Evolutionary conservation across 164 flowering plant species (phyloP), one percentile per base, ranked within the genome.

Genomic region (Chloranthus sessilifolius): DNA sequence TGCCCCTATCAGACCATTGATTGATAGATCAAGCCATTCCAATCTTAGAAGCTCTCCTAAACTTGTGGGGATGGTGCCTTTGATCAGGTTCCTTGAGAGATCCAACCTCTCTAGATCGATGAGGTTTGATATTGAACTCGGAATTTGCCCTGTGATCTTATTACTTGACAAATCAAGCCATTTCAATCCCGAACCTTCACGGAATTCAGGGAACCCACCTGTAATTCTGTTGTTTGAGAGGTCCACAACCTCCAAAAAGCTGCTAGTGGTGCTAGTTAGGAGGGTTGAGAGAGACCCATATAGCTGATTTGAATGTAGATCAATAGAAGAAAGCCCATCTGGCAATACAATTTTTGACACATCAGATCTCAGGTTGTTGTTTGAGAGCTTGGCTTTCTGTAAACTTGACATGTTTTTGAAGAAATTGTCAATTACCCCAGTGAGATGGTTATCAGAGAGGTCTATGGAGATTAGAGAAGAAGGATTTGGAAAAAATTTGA

Each of bases 1-100:
- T 33, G 49, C 70, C 1, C 95, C 96, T 6, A 70, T 67, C 34
- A 91, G 68, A 21, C 50, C 49, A 47, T 91, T 91, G 66, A 73
- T 66, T 16, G 96, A 91, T 19, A 91, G 9, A 36, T 91, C 98
- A 34, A 88, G 67, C 92, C 92, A 91, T 50, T 74, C 70, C 33
- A 91, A 58, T 9, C 50, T 71, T 47, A 30, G 22, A 52, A 88
- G 19, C 21, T 40, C 58, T 5, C 96, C 96, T 53, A 85, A 49
- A 33, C 77, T 70, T 35, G 78, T n/a, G 17, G 98, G 98, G 30
- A 91, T 81, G n/a, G 54, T 60, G 40, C 95, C 98, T 7, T 65
- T 55, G 28, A 91, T 67, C 34, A 58, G 64, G 60, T 91, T 91
- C 60, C 94, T 80, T 23, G 88, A 78, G 41, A 88, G 50, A 39